These are phyloP conservation scores for Sarocladium strictum DNA, from an alignment of 2,329 filamentous ascomycete species.

Conservation along the genomic window DNA sequence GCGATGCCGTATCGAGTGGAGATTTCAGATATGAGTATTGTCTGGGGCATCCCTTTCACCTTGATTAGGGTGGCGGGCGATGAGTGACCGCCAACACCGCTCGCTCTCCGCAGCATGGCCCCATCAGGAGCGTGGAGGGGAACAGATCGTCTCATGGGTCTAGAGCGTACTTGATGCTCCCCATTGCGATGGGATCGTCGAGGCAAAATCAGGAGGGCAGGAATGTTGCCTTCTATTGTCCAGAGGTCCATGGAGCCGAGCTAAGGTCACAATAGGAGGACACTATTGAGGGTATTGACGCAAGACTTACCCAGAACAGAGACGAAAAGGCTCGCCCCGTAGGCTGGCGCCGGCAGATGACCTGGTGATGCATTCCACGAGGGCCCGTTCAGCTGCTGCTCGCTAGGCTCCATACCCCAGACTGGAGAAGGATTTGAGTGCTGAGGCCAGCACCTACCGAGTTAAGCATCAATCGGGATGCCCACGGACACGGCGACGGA, in stretches of 20 bases:
- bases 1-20: neutral
- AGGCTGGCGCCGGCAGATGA: neutral
- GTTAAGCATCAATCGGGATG: too few species aligned
- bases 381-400: too few species aligned
- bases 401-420: too few species aligned
- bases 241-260: neutral
- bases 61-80: neutral
- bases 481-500: neutral
- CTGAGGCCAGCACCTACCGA: neutral
- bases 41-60: neutral
- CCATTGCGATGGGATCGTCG: neutral
- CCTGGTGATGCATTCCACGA: too few species aligned
- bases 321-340: neutral
- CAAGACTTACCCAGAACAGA: neutral
- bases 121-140: neutral
- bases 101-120: neutral
- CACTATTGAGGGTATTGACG: neutral
- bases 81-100: neutral
- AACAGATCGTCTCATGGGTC: neutral
- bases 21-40: constrained; percentile 4
- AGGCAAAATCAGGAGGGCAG: neutral
- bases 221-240: neutral
- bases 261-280: neutral
- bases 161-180: neutral
- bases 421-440: neutral